phyloP scores from a whole-genome alignment of 2,329 filamentous ascomycete species.

The Lomentospora prolificans region DNA sequence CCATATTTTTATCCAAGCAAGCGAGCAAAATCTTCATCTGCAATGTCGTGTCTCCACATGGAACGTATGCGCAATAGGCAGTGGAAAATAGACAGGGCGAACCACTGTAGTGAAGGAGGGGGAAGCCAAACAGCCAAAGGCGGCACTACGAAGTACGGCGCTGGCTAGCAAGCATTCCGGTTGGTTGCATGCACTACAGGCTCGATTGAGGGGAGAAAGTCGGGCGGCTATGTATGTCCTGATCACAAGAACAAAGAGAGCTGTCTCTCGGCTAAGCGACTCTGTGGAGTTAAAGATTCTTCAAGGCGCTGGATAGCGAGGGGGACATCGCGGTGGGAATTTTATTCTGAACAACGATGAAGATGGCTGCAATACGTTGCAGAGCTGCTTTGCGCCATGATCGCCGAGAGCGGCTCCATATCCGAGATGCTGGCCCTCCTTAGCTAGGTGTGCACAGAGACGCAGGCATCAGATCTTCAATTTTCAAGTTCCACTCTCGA shows the following conservation, averaged over 20 bases:
- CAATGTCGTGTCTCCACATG: neutral
- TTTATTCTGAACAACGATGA: neutral
- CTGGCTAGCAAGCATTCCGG: neutral
- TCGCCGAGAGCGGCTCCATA: too few species aligned
- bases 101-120: neutral
- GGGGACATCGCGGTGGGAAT: neutral
- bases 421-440: too few species aligned
- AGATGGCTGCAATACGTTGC: too few species aligned
- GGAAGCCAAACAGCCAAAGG: neutral
- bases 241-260: neutral
- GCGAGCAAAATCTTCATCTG: neutral
- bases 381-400: too few species aligned
- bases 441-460: too few species aligned
- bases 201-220: neutral
- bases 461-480: too few species aligned
- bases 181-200: conserved; percentile 4
- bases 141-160: too few species aligned
- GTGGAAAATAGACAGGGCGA: neutral
- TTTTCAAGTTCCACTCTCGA: too few species aligned
- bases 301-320: neutral
- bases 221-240: conserved; percentile 3
- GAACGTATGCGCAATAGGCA: neutral
- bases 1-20: neutral
- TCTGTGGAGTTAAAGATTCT: neutral
- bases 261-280: neutral